These are phyloP conservation scores for Coemansia sp. DNA, from an alignment of 192 early-diverging fungal genomes.

Conservation along the genomic window DNA sequence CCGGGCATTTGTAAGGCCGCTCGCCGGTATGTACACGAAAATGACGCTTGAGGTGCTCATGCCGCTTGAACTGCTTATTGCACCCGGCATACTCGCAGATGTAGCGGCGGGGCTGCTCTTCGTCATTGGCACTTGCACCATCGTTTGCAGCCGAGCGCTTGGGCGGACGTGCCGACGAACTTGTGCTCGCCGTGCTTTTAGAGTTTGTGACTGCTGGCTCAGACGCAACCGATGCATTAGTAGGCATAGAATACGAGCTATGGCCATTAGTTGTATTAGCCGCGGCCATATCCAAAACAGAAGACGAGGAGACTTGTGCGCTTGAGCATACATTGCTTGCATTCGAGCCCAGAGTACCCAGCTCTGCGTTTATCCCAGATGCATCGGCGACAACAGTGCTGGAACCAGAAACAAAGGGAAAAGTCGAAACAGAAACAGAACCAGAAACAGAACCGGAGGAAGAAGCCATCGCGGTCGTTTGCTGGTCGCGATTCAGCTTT, in stretches of 20 bases:
- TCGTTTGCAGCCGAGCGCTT: neutral
- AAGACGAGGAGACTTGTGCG: too few relatives aligned
- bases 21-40: slow-evolving; percentile 77
- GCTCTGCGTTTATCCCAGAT: too few relatives aligned
- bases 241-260: neutral
- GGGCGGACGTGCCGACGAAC: neutral
- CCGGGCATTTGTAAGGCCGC: slow-evolving; percentile 67
- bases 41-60: slow-evolving; percentile 77
- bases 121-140: slow-evolving; percentile 7
- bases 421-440: neutral
- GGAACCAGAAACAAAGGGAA: too few relatives aligned
- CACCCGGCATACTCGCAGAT: slow-evolving; percentile 55
- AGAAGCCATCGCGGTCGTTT: neutral
- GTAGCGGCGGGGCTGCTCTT: slow-evolving; percentile 32
- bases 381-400: too few relatives aligned
- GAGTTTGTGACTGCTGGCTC: neutral
- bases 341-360: too few relatives aligned
- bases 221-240: neutral
- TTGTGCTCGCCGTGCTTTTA: too few relatives aligned
- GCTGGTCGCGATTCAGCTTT: slow-evolving; percentile 13
- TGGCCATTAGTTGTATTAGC: neutral
- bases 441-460: neutral
- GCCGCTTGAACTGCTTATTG: slow-evolving; percentile 67
- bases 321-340: too few relatives aligned
- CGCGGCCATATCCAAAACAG: neutral